Evolutionary conservation across 345 rosid genomes (phyloP), one percentile per base, ranked within the genome.

Genomic region (Eutrema japonicum): DNA sequence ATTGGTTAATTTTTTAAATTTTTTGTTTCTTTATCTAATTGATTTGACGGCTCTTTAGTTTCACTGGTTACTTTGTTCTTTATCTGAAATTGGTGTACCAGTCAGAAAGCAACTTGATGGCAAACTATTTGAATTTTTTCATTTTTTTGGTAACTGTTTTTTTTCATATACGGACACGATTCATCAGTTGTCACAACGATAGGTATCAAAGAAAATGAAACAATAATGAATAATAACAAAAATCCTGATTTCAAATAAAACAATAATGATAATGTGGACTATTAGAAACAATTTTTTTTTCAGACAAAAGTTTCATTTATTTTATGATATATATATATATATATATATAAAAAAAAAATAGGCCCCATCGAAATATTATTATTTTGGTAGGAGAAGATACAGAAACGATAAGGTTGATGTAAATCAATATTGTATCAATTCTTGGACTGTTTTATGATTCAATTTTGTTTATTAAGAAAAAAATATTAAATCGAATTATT

Each of bases 121-220:
- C 36, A 62, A 52, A 42, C 58, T n/a, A 22, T 12, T 13, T 26
- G 47, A 73, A 13, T 74, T 56, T 69, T 75, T 35, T 68, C 56
- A 68, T 46, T 9, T 12, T 53, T 69, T 68, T 53, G 70, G 69
- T 75, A 61, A 68, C 42, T 62, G 64, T 1, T 7, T 46, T 4
- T 37, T 40, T 53, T 63, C 58, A 3, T 62, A 68, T 68, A 68
- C 64, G 79, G 70, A 68, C 26, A 22, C 70, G 74, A 43, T 62
- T 33, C 78, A 51, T 60, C 68, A 67, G 48, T 67, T 75, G 73
- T 67, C 78, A 59, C 73, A 48, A 75, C 73, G 22, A 67, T 30
- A 18, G 11, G 60, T 57, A 74, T 60, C 43, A 57, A 57, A 12
- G 66, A 48, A 57, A 47, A 47, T 22, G 1, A 18, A 18, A 18